Base-by-base conservation (phyloP, 495 filamentous ascomycete species). In the Aspergillus cristatus region DNA sequence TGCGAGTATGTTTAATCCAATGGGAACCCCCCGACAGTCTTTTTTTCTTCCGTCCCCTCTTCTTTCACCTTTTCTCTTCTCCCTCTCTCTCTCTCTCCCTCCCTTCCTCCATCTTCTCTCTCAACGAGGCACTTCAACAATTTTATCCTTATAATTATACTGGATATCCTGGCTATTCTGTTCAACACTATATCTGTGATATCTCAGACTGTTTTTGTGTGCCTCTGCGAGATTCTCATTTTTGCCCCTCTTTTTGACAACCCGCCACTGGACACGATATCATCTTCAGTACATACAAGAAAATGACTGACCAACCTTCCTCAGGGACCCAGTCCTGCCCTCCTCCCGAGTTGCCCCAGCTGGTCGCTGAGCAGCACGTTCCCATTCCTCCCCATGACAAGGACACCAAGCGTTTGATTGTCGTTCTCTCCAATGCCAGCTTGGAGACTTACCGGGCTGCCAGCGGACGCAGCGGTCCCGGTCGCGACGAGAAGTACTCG, bases 391-490 rank as follows among this genome's bases (percentile, higher is more conserved):
- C 80, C 22, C 80, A 74, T 41, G 91, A 98, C 55, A 94, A 93
- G 62, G 80, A 88, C 58, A 82, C 84, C 13, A 78, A 90, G 63
- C 72, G 91, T 16, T 67, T 98, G 47, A 94, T 98, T 46, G 91
- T 98, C 32, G 87, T 98, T 30, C 79, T 98, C 14, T 93, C 87
- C 35, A 93, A 96, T 73, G 91, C 91, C 34, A 97, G 91, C 53
- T 73, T 98, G 47, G 91, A 98, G 55, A 97, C 91, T 6, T 95
- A 94, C 72, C 89, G 87, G 54, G 84, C 89, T 3, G 80, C 81
- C 25, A 76, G 75, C 38, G 77, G 81, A 16, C 79, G 82, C 39
- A 72, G 67, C 44, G 80, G 80, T 28, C 67, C 74, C 41, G 74
- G 74, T 29, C 70, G 80, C 15, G 88, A 94, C 47, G 91, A 97